Conservation (phyloP, 2,329 filamentous ascomycete species). For the Colletotrichum aenigma region DNA sequence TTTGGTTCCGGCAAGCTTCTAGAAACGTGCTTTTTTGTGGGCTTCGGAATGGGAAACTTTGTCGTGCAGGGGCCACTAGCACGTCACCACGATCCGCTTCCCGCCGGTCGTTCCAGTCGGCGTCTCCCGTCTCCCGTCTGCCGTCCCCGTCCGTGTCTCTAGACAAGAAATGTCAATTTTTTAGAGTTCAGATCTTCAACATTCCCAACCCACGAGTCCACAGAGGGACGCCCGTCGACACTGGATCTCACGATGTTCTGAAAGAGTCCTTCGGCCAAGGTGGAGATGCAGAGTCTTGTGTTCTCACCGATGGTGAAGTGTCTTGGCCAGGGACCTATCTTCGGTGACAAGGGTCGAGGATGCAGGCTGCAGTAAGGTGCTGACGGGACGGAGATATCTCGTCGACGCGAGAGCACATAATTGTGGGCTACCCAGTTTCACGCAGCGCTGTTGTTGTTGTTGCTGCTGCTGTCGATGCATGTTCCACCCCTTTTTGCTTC, state of each 20-base stretch:
- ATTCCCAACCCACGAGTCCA: neutral
- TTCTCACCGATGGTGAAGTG: neutral
- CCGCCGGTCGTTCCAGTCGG: neutral
- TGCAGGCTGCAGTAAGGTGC: neutral
- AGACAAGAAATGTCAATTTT: neutral
- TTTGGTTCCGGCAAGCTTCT: neutral
- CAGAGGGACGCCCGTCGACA: neutral
- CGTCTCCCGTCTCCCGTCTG: neutral
- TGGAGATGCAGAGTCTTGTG: neutral
- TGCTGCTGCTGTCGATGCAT: neutral
- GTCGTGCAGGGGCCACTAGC: neutral
- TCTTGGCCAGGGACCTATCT: neutral
- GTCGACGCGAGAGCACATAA: neutral
- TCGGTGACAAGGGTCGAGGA: neutral
- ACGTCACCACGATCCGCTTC: constrained; percentile 4
- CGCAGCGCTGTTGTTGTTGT: neutral
- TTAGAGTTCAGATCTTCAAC: neutral
- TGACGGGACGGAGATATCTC: neutral
- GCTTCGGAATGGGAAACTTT: neutral
- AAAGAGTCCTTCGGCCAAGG: neutral
- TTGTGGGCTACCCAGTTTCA: neutral
- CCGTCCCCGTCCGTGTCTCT: neutral
- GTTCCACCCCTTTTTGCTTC: neutral
- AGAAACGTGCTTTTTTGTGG: constrained; percentile 15
- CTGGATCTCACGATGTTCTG: neutral